Percentiles rank a stretch among this genome's conserved stretches.
Conservation (phyloP, 169 alveolate species). For the Eimeria sp. region DNA sequence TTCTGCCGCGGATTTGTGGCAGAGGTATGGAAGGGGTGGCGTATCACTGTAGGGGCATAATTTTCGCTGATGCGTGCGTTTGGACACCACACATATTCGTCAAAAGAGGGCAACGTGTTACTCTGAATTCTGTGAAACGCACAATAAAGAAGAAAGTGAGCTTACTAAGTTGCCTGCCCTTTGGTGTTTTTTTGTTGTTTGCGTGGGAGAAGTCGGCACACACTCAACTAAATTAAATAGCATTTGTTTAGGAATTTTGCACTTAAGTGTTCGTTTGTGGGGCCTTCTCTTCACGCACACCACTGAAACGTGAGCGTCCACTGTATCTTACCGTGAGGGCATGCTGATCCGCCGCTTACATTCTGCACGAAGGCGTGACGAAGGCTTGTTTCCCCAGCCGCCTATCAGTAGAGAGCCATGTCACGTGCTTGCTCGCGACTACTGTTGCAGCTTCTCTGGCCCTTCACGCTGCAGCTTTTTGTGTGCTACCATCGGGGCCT, state of each 20-base stretch:
- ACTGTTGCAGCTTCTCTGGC: neutral
- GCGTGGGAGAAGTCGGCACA: neutral
- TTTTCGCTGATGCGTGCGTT: neutral
- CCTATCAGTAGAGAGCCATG: neutral
- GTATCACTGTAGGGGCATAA: neutral
- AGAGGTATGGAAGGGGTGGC: neutral
- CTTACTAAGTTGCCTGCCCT: neutral
- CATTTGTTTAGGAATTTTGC: neutral
- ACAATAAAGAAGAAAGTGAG: conserved; percentile 2
- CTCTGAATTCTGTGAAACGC: neutral
- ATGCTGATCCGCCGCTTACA: neutral
- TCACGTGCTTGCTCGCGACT: neutral
- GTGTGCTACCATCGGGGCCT: neutral
- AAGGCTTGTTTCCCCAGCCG: neutral
- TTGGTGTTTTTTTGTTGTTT: neutral
- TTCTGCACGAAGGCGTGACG: neutral
- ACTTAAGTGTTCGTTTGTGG: neutral
- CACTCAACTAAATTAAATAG: neutral
- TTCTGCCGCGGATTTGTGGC: neutral
- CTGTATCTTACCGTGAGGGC: neutral
- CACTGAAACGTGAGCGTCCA: no score
- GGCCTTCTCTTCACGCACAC: no score
- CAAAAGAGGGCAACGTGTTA: neutral
- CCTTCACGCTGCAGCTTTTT: no score
- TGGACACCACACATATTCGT: neutral